phyloP scores from a whole-genome alignment of 352 stramenopile genomes.

The Pythium insidiosum region DNA sequence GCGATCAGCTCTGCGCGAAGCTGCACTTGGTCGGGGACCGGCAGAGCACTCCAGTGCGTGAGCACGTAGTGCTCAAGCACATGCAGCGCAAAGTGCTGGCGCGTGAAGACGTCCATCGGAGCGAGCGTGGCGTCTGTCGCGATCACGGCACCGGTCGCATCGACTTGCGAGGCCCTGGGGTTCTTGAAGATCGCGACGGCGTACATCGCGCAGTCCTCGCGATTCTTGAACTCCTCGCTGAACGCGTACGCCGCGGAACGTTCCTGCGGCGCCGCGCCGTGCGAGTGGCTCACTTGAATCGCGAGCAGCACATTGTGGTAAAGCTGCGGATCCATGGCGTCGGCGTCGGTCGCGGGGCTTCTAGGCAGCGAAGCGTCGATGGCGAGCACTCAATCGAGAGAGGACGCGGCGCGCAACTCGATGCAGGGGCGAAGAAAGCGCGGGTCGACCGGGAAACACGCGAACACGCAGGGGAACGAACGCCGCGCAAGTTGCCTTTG shows the following conservation, averaged over 20 bases:
- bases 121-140: conserved; percentile 5
- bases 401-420: not conserved
- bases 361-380: not conserved
- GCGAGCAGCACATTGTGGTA: conserved; percentile 71
- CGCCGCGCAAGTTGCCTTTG: no score
- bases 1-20: conserved; percentile 52
- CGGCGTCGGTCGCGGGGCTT: not conserved
- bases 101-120: conserved; percentile 30
- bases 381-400: no score
- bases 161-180: conserved; percentile 15
- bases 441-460: no score
- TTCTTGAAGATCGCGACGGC: conserved; percentile 67
- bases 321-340: conserved; percentile 60
- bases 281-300: conserved; percentile 65
- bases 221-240: conserved; percentile 69
- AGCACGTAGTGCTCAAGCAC: conserved; percentile 68
- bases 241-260: conserved; percentile 57
- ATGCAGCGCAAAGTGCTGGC: conserved; percentile 75
- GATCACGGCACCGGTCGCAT: conserved; percentile 4
- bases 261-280: conserved; percentile 28
- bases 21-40: conserved; percentile 28
- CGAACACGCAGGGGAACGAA: no score
- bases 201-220: conserved; percentile 60
- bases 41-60: conserved; percentile 40
- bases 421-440: no score